Base-by-base conservation (phyloP, 768 basidiomycete species). In the Serendipita vermifera region DNA sequence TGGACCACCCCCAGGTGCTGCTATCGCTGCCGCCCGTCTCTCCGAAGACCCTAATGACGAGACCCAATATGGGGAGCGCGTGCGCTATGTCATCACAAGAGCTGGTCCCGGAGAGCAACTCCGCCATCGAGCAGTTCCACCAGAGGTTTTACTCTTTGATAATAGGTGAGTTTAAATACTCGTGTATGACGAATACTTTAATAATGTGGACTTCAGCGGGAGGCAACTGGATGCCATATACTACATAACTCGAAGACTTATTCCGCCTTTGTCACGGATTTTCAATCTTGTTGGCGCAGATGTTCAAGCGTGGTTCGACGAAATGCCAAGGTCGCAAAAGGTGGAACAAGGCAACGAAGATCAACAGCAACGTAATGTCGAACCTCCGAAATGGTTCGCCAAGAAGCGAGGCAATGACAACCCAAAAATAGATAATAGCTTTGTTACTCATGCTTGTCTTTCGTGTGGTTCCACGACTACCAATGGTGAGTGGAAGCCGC, bases 211-310 rank as follows among this genome's bases (percentile, higher is more conserved):
- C 55, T 2, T 59, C 29, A 88, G 85, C 36, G 76, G 82, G 59
- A 69, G 80, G 40, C 79, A 80, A 17, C 76, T 97, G n/a, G 93
- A 99, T 62, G 83, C 82, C 3, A 66, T 74, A 9, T 96, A 97
- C 67, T 98, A 99, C 67, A 93, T 99, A 63, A 77, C 78, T 0
- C 74, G 79, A 40, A 82, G 92, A 14, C 74, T 98, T 41, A 89
- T 98, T 39, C 90, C 89, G 6, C 91, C 94, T 0, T 66, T 99
- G 60, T 85, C 87, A 58, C 79, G 96, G 41, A 79, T 99, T 40
- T 89, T 98, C 73, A 90, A 85, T 62, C 79, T 98, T 22, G 75
- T 93, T 32, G 93, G 94, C 14, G 90, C 85, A 6, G 85, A 96
- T 65, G 82, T 94, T 26, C 76, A 77, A 54, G 72, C 75, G 38